Conservation (phyloP, 176 grass and related monocot genomes). For the Zoysia pacifica region DNA sequence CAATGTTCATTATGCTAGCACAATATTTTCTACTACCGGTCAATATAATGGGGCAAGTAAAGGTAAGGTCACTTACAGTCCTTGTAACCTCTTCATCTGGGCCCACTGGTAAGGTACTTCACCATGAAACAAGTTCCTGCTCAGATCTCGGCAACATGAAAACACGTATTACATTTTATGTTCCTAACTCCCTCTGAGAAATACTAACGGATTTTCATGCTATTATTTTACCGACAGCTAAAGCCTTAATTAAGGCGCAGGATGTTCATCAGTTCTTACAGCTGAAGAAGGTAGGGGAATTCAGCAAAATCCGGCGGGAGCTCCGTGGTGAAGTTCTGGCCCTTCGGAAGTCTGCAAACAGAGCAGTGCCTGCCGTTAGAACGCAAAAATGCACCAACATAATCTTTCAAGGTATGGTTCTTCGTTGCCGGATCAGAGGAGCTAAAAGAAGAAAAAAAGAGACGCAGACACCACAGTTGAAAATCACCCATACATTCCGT, state of each 20-base stretch:
- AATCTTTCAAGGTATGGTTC: background rate
- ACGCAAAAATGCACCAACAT: background rate
- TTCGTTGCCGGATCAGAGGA: background rate
- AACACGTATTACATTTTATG: background rate
- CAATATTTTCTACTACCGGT: slow-evolving; percentile 19
- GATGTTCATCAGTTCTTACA: slow-evolving; percentile 55
- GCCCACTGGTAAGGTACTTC: slow-evolving; percentile 64
- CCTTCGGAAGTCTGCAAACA: slow-evolving; percentile 50
- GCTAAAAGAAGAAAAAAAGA: background rate
- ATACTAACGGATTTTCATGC: background rate
- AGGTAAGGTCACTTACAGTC: slow-evolving; percentile 67
- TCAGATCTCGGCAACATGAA: slow-evolving; percentile 65
- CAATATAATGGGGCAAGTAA: slow-evolving; percentile 1
- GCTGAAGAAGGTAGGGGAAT: slow-evolving; percentile 63
- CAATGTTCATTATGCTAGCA: no score
- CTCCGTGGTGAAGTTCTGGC: slow-evolving; percentile 60
- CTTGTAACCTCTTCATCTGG: slow-evolving; percentile 64
- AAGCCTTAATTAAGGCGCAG: background rate
- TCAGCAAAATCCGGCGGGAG: slow-evolving; percentile 69
- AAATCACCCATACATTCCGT: slow-evolving; percentile 47
- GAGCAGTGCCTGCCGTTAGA: background rate
- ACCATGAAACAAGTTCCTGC: slow-evolving; percentile 68
- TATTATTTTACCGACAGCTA: slow-evolving; percentile 7
- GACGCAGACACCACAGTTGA: background rate
- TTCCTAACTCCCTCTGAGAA: background rate